Evolutionary conservation across 2,329 filamentous ascomycete genomes (phyloP).

Genomic region (Exutisphaerella laricina): DNA sequence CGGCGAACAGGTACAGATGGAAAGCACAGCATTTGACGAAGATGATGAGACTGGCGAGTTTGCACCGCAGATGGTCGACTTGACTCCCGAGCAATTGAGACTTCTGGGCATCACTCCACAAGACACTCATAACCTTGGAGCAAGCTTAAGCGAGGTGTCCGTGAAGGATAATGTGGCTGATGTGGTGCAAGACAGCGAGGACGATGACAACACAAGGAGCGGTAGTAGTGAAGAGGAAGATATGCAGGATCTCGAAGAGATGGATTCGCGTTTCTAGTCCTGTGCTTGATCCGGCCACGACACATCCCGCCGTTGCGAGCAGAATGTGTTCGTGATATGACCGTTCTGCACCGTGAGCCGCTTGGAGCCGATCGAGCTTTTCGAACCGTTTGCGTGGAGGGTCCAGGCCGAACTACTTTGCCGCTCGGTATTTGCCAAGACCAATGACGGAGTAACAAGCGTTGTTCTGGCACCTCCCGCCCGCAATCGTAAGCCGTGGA

Average conservation of each 20-base stretch:
- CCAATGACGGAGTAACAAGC: too few species aligned
- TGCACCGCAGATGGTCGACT: conserved; percentile 56
- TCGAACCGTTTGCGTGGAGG: too few species aligned
- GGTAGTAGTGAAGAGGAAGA: conserved; percentile 31
- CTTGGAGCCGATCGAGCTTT: too few species aligned
- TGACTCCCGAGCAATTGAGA: conserved; percentile 41
- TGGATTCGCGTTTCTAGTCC: conserved; percentile 28
- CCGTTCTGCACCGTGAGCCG: too few species aligned
- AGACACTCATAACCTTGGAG: conserved; percentile 22
- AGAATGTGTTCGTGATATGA: too few species aligned
- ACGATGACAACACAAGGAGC: conserved; percentile 21
- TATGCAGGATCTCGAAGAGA: conserved; percentile 33
- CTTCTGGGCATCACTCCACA: conserved; percentile 32
- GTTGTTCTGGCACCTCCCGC: too few species aligned
- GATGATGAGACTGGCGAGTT: conserved; percentile 62
- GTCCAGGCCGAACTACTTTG: too few species aligned
- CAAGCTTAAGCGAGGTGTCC: conserved; percentile 17
- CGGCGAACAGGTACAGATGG: conserved; percentile 57
- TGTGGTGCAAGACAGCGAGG: conserved; percentile 35
- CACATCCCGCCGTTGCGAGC: too few species aligned
- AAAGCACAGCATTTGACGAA: conserved; percentile 45
- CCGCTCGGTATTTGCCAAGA: too few species aligned
- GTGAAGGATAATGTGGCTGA: conserved; percentile 20
- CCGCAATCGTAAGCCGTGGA: too few species aligned
- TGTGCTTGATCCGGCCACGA: too few species aligned